Percentiles rank a stretch among this genome's conserved stretches.
phyloP scores from a whole-genome alignment of 768 basidiomycete genomes.

The Collybia mongolica region DNA sequence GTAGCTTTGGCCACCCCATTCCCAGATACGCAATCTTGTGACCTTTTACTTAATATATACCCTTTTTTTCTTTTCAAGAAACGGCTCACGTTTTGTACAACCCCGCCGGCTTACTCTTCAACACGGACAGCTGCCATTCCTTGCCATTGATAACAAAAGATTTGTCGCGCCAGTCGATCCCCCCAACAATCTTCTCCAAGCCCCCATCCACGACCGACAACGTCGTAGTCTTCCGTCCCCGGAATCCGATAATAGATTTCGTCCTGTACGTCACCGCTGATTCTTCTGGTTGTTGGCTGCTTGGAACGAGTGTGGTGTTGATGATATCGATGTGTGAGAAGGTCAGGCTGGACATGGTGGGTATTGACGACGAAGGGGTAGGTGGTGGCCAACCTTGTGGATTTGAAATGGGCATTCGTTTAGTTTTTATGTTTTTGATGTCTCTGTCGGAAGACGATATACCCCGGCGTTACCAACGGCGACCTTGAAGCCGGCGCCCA shows the following conservation, averaged over 20 bases:
- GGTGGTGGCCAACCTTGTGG: no score
- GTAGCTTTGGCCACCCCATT: constrained; percentile 7
- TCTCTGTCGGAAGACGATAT: no score
- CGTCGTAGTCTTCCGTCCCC: constrained; percentile 9
- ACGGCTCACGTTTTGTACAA: constrained; percentile 1
- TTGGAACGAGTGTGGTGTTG: constrained; percentile 1
- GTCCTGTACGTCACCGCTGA: constrained; percentile 1
- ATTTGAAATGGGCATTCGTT: no score
- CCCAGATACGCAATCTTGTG: constrained; percentile 9
- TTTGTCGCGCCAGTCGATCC: constrained; percentile 11
- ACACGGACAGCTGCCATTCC: constrained; percentile 5
- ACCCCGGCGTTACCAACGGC: no score
- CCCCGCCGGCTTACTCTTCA: constrained; percentile 5
- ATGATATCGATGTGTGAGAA: constrained; percentile 5
- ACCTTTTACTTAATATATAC: neutral
- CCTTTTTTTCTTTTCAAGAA: neutral
- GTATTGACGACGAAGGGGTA: no score
- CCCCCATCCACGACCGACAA: neutral
- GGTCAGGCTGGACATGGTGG: neutral
- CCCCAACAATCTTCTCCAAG: constrained; percentile 5
- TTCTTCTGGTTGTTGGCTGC: neutral
- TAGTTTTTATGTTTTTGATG: no score
- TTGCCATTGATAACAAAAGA: constrained; percentile 4
- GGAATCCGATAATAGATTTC: constrained; percentile 4
- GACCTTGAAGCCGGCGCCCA: no score